Conservation (phyloP, 2,329 filamentous ascomycete genomes). For the Aspergillus sp. region DNA sequence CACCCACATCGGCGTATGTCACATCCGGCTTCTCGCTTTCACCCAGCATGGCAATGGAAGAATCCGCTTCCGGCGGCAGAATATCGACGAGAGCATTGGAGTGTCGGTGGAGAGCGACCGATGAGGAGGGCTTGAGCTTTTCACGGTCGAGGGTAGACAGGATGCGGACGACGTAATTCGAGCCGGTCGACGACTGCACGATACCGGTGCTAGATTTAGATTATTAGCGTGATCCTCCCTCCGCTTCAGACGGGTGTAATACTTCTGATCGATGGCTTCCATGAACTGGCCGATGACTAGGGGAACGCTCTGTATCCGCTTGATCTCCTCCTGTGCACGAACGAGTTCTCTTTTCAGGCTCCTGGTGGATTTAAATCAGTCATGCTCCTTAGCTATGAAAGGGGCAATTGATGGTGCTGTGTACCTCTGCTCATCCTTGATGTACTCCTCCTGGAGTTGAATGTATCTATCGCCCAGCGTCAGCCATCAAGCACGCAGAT, state of each 20-base stretch:
- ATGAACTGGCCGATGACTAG: slow-evolving; percentile 99
- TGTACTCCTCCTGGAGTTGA: slow-evolving; percentile 98
- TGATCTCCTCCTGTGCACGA: slow-evolving; percentile 97
- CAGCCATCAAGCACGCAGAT: slow-evolving; percentile 12
- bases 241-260: slow-evolving; percentile 32
- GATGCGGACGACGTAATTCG: slow-evolving; percentile 98
- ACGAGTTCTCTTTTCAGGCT: slow-evolving; percentile 97
- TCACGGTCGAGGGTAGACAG: slow-evolving; percentile 97
- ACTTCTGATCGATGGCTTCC: slow-evolving; percentile 99
- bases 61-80: slow-evolving; percentile 96
- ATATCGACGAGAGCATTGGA: slow-evolving; percentile 99
- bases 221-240: slow-evolving; percentile 9
- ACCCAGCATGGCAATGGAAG: slow-evolving; percentile 97
- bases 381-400: slow-evolving; percentile 3
- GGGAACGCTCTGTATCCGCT: slow-evolving; percentile 97
- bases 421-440: slow-evolving; percentile 98
- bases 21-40: slow-evolving; percentile 97
- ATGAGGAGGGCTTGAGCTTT: slow-evolving; percentile 95
- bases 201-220: slow-evolving; percentile 74
- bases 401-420: slow-evolving; percentile 4
- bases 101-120: slow-evolving; percentile 94
- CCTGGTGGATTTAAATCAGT: slow-evolving; percentile 45
- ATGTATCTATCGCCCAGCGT: slow-evolving; percentile 65
- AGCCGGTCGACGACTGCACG: slow-evolving; percentile 95
- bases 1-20: slow-evolving; percentile 95